Conservation (phyloP, 805 yeast genomes). For the Candida xiaguanensis region DNA sequence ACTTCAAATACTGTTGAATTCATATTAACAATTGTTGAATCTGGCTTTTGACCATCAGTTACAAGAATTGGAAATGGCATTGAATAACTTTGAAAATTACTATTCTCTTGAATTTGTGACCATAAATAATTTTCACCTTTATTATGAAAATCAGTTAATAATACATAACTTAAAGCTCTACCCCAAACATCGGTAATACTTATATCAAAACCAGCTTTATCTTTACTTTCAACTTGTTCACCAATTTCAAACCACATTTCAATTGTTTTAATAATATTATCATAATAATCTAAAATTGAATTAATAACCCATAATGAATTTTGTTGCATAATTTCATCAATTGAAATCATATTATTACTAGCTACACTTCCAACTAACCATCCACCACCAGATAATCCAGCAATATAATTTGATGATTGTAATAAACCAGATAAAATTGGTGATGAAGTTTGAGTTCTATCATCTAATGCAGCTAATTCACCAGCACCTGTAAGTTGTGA, state of each 20-base stretch:
- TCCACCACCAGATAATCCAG: conserved; percentile 74
- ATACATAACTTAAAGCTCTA: conserved; percentile 22
- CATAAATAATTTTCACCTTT: conserved; percentile 1
- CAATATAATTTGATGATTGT: conserved; percentile 64
- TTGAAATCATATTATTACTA: conserved; percentile 55
- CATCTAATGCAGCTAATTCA: conserved; percentile 72
- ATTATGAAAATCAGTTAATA: conserved; percentile 2
- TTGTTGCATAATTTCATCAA: conserved; percentile 30
- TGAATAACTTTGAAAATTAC: conserved; percentile 36
- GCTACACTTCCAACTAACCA: conserved; percentile 64
- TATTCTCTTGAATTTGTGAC: background rate
- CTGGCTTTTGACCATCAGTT: conserved; percentile 59
- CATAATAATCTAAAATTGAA: conserved; percentile 66
- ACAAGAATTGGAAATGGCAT: conserved; percentile 38
- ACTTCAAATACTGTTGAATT: conserved; percentile 61
- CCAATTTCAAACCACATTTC: conserved; percentile 22
- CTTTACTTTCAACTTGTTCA: conserved; percentile 23
- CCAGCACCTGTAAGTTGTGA: conserved; percentile 77
- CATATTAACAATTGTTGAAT: conserved; percentile 45
- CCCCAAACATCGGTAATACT: conserved; percentile 38
- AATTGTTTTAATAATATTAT: conserved; percentile 62
- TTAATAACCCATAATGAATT: conserved; percentile 28
- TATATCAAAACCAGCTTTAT: conserved; percentile 26
- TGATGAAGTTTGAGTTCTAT: conserved; percentile 68
- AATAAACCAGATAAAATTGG: conserved; percentile 46